Conservation (phyloP, 139 green algal genomes). For the Chlorella sp. region DNA sequence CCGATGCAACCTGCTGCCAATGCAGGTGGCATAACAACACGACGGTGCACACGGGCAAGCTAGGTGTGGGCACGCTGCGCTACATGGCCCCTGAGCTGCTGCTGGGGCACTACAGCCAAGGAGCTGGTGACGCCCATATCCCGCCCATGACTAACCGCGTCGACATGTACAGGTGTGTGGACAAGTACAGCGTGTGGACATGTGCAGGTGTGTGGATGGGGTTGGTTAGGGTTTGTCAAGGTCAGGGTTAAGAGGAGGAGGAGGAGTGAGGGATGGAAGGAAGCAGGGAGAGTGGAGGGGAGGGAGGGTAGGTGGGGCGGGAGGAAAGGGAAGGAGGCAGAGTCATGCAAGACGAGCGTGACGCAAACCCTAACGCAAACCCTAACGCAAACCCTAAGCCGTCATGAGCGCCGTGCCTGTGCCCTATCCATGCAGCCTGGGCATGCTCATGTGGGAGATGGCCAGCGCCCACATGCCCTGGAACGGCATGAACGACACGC, state of each 20-base stretch:
- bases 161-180: neutral
- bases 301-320: no score
- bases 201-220: neutral
- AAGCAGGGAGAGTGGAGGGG: no score
- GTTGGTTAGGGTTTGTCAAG: neutral
- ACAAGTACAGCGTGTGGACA: neutral
- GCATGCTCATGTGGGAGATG: neutral
- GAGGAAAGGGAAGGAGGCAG: no score
- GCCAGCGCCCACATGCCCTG: neutral
- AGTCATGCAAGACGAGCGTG: no score
- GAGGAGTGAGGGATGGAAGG: neutral
- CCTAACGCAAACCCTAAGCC: neutral
- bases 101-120: conserved; percentile 1
- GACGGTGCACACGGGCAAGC: neutral
- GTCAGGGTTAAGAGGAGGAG: neutral
- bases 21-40: neutral
- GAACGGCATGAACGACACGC: neutral
- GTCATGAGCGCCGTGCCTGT: neutral
- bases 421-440: neutral
- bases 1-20: no score
- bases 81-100: conserved; percentile 68
- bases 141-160: neutral
- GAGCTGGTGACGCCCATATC: neutral
- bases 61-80: conserved; percentile 35
- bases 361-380: neutral